Evolutionary conservation across 257 asterid species (phyloP), one percentile per base, ranked within the genome.

Genomic region (Leonotis leonurus): DNA sequence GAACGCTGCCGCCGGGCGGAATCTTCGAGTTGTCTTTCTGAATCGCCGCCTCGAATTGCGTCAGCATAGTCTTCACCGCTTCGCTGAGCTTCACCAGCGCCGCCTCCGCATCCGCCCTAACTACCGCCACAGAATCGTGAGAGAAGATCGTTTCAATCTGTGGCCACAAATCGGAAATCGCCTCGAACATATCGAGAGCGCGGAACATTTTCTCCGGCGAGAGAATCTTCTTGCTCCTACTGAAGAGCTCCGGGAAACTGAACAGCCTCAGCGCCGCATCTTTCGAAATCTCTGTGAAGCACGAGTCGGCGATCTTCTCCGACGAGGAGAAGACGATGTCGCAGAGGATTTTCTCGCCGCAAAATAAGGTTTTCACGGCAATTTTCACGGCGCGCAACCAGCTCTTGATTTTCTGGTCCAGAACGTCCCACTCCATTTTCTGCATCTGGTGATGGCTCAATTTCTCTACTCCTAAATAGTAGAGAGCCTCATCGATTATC

Each of bases 161-260:
- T 60, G 81, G 81, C 90, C 90, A 83, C 11, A 80, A 61, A 4
- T 88, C 84, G 36, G 85, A 75, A 56, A 90, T 67, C 30, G 93
- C 80, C 58, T 88, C 90, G 82, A 83, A 87, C 8, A 83, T 71
- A 40, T 90, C 97, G 17, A 90, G 71, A 1, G 81, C 75, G 8
- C 91, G 81, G 75, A 90, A 90, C 68, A 83, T 80, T 46, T 85
- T 90, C 81, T 90, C 96, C 14, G 95, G 88, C 21, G 97, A 83
- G 2, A 73, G 29, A 9, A 80, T 68, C 33, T 84, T 87, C 78
- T 83, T 89, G 48, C 76, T 64, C 59, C 75, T 83, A 0, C 83
- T 86, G 41, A 77, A 78, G 25, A 65, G 67, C 45, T 83, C 90
- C 0, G 95, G 80, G 35, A 90, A 90, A 3, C 48, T 53, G 2